Evolutionary conservation across 2,329 filamentous ascomycete genomes (phyloP).

Genomic region (Didymella arachidicola): DNA sequence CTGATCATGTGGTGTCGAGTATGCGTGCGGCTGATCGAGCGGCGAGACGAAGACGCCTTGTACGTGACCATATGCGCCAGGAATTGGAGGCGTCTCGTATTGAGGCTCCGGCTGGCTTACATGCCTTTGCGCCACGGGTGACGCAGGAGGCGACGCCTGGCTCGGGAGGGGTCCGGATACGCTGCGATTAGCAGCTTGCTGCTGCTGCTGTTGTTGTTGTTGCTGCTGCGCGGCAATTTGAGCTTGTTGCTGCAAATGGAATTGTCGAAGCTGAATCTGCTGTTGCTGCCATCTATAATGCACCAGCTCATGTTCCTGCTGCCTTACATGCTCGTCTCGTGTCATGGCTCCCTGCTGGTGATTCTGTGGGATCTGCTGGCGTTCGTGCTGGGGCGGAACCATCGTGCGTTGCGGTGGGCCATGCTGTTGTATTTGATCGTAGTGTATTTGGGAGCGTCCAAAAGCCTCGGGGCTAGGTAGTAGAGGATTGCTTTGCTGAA

Average conservation of each 20-base stretch:
- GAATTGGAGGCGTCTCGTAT: conserved; percentile 49
- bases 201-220: conserved; percentile 2
- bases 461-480: conserved; percentile 12
- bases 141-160: conserved; percentile 21
- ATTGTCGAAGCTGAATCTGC: conserved; percentile 21
- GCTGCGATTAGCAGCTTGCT: conserved; percentile 21
- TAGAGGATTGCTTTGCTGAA: conserved; percentile 19
- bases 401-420: conserved; percentile 16
- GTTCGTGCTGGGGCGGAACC: conserved; percentile 5
- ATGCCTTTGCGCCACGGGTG: conserved; percentile 30
- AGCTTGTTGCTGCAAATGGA: conserved; percentile 17
- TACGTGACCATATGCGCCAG: conserved; percentile 46
- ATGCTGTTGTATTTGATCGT: conserved; percentile 16
- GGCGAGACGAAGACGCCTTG: conserved; percentile 43
- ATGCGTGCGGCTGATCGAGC: conserved; percentile 26
- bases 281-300: conserved; percentile 21
- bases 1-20: conserved; percentile 24
- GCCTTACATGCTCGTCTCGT: conserved; percentile 13
- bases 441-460: conserved; percentile 19
- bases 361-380: conserved; percentile 5
- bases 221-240: conserved; percentile 5
- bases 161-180: conserved; percentile 31
- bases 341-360: conserved; percentile 18
- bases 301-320: conserved; percentile 14
- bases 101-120: conserved; percentile 41